Percentiles rank a stretch among this genome's conserved stretches.
Evolutionary conservation across 2,329 filamentous ascomycete species (phyloP).

Genomic region (Verticillium zaregamsianum): DNA sequence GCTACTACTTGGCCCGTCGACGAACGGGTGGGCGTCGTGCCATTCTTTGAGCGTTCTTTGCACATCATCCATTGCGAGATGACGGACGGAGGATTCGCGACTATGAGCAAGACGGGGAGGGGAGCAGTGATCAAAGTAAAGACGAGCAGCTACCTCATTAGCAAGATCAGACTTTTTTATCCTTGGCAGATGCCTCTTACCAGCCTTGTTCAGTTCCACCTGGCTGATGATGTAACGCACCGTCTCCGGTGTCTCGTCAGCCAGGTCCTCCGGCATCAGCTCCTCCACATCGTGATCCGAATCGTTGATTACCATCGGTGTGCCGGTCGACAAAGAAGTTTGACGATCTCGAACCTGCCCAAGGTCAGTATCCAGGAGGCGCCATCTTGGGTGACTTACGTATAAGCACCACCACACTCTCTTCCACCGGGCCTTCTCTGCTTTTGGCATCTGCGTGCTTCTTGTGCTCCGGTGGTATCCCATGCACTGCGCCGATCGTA

Average conservation of each 20-base stretch:
- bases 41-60: background rate
- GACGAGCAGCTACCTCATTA: too few relatives aligned
- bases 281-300: slow-evolving; percentile 8
- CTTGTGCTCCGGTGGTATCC: slow-evolving; percentile 1
- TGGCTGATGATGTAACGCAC: slow-evolving; percentile 7
- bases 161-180: too few relatives aligned
- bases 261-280: slow-evolving; percentile 5
- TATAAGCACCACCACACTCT: slow-evolving; percentile 3
- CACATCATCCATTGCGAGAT: background rate
- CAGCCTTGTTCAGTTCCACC: slow-evolving; percentile 1
- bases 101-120: background rate
- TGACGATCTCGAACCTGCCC: slow-evolving; percentile 5
- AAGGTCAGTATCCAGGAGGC: background rate
- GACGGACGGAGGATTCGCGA: background rate
- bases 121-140: too few relatives aligned
- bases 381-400: background rate
- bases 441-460: background rate
- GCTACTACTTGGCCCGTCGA: background rate
- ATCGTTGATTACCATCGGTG: slow-evolving; percentile 9
- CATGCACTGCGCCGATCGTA: slow-evolving; percentile 3
- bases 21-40: background rate
- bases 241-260: slow-evolving; percentile 6
- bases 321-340: slow-evolving; percentile 6
- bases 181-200: background rate
- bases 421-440: background rate